phyloP scores from a whole-genome alignment of 2,329 filamentous ascomycete genomes.

The Arthroderma sp. region DNA sequence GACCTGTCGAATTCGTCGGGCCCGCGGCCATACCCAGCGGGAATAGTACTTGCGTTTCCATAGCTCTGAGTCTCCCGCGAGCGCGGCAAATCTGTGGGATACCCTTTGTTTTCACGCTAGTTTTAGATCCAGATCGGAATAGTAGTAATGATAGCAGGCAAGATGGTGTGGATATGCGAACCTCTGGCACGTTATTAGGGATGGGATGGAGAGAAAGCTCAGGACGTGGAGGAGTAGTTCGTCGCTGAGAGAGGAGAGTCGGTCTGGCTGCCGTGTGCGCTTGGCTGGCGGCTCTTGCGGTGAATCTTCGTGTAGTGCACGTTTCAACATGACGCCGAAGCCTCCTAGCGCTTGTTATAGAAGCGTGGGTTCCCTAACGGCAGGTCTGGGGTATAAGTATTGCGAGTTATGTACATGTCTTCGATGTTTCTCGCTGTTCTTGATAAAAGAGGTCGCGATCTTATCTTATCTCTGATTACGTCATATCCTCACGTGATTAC shows the following conservation, averaged over 20 bases:
- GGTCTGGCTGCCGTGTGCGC: constrained; percentile 36
- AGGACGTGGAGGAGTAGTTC: constrained; percentile 79
- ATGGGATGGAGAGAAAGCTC: constrained; percentile 57
- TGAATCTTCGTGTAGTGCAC: constrained; percentile 5
- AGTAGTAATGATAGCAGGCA: not conserved
- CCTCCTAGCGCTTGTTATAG: not conserved
- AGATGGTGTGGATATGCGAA: constrained; percentile 21
- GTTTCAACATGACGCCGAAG: constrained; percentile 12
- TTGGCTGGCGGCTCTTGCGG: constrained; percentile 10
- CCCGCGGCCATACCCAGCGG: constrained; percentile 72
- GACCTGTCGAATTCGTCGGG: constrained; percentile 60
- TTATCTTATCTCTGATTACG: constrained; percentile 5
- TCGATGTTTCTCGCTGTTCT: not conserved
- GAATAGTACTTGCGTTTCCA: constrained; percentile 86
- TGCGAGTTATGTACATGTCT: not conserved
- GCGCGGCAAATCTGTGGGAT: constrained; percentile 60
- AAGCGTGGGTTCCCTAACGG: too few species aligned
- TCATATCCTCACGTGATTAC: not conserved
- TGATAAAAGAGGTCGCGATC: not conserved
- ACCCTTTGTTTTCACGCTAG: constrained; percentile 16
- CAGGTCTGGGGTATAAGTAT: not conserved
- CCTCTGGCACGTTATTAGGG: constrained; percentile 55
- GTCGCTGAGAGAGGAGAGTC: constrained; percentile 64
- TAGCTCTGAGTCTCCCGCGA: constrained; percentile 71
- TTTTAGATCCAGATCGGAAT: not conserved